These are phyloP conservation scores for Mycotypha africana DNA, from an alignment of 371 early-diverging fungal species.

Conservation along the genomic window DNA sequence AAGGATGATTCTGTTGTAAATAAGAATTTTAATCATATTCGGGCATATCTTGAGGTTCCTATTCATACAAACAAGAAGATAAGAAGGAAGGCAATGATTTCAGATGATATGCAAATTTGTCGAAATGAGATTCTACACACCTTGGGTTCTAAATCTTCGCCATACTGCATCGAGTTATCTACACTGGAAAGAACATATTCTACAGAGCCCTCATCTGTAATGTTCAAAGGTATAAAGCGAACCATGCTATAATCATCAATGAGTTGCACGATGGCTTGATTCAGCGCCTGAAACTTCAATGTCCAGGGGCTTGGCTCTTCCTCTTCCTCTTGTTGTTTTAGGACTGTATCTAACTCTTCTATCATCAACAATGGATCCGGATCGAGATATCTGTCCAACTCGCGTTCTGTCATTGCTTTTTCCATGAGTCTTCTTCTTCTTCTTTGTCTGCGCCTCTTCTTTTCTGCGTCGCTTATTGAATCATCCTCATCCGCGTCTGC, in stretches of 20 bases:
- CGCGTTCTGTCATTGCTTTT: constrained; percentile 36
- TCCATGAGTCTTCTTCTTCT: constrained; percentile 30
- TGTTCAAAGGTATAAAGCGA: constrained; percentile 89
- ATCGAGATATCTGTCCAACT: constrained; percentile 72
- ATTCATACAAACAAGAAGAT: constrained; percentile 8
- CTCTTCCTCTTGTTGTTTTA: constrained; percentile 19
- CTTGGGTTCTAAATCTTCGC: constrained; percentile 94
- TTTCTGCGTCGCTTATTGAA: constrained; percentile 17
- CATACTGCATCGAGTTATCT: constrained; percentile 95
- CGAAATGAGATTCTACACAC: constrained; percentile 36
- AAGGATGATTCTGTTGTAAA: no score
- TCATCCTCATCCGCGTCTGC: constrained; percentile 20
- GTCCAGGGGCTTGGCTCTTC: constrained; percentile 44
- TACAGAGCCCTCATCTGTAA: constrained; percentile 92
- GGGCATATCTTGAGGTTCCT: constrained; percentile 39
- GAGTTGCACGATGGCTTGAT: constrained; percentile 86
- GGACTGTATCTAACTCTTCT: constrained; percentile 66
- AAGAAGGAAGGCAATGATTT: no score
- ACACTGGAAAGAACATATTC: constrained; percentile 80
- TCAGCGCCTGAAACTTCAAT: constrained; percentile 77
- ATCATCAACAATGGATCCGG: constrained; percentile 81
- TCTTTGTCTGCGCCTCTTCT: constrained; percentile 26
- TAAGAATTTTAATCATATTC: constrained; percentile 24
- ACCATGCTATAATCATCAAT: constrained; percentile 97
- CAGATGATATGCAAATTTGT: no score